Percentiles rank a stretch among this genome's conserved stretches.
phyloP scores from a whole-genome alignment of 2,329 filamentous ascomycete species.

The Fusarium anthophilum region DNA sequence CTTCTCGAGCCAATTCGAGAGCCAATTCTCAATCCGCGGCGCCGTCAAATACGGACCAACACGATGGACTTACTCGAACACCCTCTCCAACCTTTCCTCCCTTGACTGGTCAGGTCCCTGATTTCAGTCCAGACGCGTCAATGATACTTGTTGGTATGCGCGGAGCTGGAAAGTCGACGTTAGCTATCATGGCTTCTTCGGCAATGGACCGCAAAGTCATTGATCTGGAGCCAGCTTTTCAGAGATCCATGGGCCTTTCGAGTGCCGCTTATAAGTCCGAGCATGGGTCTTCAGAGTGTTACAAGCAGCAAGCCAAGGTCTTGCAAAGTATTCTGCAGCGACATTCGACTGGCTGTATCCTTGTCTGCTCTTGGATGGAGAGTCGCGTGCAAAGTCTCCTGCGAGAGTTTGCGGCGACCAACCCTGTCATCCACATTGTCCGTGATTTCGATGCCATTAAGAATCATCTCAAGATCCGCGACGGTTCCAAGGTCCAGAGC shows the following conservation, averaged over 20 bases:
- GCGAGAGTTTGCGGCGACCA: conserved; percentile 67
- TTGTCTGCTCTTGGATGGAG: conserved; percentile 79
- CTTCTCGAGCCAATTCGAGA: conserved; percentile 15
- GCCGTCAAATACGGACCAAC: conserved; percentile 24
- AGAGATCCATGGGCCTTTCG: conserved; percentile 69
- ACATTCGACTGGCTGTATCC: conserved; percentile 70
- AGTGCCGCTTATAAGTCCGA: conserved; percentile 70
- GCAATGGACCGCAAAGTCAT: conserved; percentile 74
- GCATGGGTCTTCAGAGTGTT: conserved; percentile 70
- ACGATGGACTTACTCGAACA: conserved; percentile 40
- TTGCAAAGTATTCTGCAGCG: conserved; percentile 67
- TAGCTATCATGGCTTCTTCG: conserved; percentile 78
- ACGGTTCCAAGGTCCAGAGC: conserved; percentile 64
- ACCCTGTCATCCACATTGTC: conserved; percentile 76
- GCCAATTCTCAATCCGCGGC: conserved; percentile 18
- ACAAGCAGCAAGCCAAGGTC: conserved; percentile 69
- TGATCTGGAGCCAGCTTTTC: conserved; percentile 75
- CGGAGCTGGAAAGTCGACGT: conserved; percentile 78
- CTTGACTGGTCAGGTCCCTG: conserved; percentile 43
- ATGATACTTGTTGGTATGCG: conserved; percentile 78
- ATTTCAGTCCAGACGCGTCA: conserved; percentile 70
- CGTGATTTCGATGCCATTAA: conserved; percentile 73
- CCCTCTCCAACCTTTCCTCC: conserved; percentile 40
- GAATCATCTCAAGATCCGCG: conserved; percentile 66
- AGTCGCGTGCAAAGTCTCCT: conserved; percentile 68